phyloP scores from a whole-genome alignment of 2,329 filamentous ascomycete genomes.

The Akanthomyces muscarius region DNA sequence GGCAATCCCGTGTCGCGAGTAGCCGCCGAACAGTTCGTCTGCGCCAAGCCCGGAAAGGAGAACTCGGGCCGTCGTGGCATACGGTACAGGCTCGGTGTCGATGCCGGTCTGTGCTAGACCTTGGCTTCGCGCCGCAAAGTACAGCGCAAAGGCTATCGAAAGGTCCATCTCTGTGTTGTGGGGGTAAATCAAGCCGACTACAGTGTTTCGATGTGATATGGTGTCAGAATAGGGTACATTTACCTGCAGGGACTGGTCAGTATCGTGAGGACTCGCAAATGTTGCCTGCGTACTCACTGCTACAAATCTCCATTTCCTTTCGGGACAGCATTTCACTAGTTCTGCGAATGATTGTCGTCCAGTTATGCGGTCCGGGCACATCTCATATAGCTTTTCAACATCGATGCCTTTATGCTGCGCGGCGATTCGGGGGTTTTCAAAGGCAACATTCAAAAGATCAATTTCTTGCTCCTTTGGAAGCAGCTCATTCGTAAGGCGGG shows the following conservation, averaged over 20 bases:
- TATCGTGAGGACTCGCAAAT: conserved; percentile 9
- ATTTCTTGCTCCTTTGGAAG: conserved; percentile 65
- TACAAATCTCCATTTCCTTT: conserved; percentile 76
- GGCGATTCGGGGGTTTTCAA: conserved; percentile 81
- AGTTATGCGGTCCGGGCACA: conserved; percentile 86
- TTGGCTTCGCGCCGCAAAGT: conserved; percentile 80
- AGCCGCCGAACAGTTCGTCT: conserved; percentile 94
- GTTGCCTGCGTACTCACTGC: conserved; percentile 43
- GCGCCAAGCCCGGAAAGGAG: conserved; percentile 90
- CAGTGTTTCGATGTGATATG: conserved; percentile 59
- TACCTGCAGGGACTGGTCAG: conserved; percentile 42
- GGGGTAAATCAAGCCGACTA: conserved; percentile 78
- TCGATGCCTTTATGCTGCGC: conserved; percentile 43
- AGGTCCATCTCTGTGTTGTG: conserved; percentile 99
- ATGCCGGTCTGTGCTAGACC: conserved; percentile 43
- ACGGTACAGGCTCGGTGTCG: conserved; percentile 35
- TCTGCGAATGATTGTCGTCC: conserved; percentile 78
- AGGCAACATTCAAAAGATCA: conserved; percentile 92
- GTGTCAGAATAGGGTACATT: conserved; percentile 80
- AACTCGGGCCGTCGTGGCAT: conserved; percentile 71
- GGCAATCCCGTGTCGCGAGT: conserved; percentile 76
- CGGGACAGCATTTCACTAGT: conserved; percentile 63
- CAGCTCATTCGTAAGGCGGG: conserved; percentile 73
- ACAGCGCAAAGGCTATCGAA: conserved; percentile 89
- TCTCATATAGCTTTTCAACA: conserved; percentile 58